Conservation (phyloP, 2,329 filamentous ascomycete species). For the Seiridium cupressi region DNA sequence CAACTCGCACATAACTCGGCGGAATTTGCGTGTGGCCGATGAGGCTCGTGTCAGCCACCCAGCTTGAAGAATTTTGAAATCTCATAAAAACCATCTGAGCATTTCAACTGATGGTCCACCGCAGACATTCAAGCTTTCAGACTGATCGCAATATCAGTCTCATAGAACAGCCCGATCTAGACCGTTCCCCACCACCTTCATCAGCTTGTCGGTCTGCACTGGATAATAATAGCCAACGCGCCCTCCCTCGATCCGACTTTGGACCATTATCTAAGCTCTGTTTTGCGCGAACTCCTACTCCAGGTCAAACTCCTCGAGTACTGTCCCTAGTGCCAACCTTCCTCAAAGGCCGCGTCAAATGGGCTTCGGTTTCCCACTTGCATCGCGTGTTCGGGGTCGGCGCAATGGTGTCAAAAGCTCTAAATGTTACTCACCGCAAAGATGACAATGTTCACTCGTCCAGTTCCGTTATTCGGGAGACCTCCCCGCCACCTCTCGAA, state of each 20-base stretch:
- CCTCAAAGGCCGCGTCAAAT: background rate
- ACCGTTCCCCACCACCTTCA: background rate
- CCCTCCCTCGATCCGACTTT: background rate
- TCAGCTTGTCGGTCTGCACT: background rate
- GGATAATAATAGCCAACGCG: background rate
- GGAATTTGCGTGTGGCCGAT: too few species aligned
- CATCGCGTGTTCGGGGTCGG: conserved; percentile 2
- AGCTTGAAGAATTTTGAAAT: too few species aligned
- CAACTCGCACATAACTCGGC: too few species aligned
- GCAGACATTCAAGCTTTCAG: too few species aligned
- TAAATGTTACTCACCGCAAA: background rate
- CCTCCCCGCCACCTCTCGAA: background rate
- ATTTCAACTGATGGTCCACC: too few species aligned
- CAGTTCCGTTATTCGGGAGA: background rate
- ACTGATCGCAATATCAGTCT: background rate
- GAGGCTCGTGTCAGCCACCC: too few species aligned
- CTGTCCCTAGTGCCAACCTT: background rate
- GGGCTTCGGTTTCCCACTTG: background rate
- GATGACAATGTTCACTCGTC: background rate
- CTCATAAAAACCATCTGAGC: too few species aligned
- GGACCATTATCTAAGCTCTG: background rate
- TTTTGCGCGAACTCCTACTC: background rate
- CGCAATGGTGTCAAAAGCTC: conserved; percentile 5
- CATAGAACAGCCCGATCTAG: background rate
- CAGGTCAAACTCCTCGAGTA: background rate